Conservation (phyloP, 768 basidiomycete genomes). For the Pulveroboletus sp. region DNA sequence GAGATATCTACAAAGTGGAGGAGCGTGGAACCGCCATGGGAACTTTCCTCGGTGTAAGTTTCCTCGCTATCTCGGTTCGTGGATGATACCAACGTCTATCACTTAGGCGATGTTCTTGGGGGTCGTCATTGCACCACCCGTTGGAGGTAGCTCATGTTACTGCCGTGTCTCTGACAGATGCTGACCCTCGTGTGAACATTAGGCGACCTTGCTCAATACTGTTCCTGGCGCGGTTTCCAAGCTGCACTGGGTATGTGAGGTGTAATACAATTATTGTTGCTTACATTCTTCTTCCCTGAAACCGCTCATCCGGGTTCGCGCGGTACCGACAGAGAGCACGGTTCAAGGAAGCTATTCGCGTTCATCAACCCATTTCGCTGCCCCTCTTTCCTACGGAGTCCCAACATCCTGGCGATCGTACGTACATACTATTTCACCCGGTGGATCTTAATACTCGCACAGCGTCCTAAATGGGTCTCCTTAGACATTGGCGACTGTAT, state of each 20-base stretch:
- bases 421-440: conserved; percentile 18
- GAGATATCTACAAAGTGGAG: conserved; percentile 63
- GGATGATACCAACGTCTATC: neutral
- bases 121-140: conserved; percentile 55
- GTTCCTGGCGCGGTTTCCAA: conserved; percentile 65
- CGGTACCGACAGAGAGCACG: conserved; percentile 45
- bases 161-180: neutral
- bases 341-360: conserved; percentile 28
- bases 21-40: conserved; percentile 59
- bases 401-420: conserved; percentile 53
- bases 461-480: neutral
- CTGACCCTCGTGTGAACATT: neutral
- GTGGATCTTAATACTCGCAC: too few species aligned
- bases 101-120: conserved; percentile 47
- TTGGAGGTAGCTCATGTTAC: conserved; percentile 39
- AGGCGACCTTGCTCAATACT: conserved; percentile 52
- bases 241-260: conserved; percentile 38
- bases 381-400: conserved; percentile 50
- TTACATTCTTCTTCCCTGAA: conserved; percentile 54
- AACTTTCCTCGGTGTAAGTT: conserved; percentile 47
- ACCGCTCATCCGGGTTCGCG: conserved; percentile 58
- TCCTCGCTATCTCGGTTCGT: neutral
- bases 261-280: conserved; percentile 34
- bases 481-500: conserved; percentile 40
- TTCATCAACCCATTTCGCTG: conserved; percentile 58